These are phyloP conservation scores for Rhexocercosporidium sp. DNA, from an alignment of 2,329 filamentous ascomycete genomes.

Conservation along the genomic window DNA sequence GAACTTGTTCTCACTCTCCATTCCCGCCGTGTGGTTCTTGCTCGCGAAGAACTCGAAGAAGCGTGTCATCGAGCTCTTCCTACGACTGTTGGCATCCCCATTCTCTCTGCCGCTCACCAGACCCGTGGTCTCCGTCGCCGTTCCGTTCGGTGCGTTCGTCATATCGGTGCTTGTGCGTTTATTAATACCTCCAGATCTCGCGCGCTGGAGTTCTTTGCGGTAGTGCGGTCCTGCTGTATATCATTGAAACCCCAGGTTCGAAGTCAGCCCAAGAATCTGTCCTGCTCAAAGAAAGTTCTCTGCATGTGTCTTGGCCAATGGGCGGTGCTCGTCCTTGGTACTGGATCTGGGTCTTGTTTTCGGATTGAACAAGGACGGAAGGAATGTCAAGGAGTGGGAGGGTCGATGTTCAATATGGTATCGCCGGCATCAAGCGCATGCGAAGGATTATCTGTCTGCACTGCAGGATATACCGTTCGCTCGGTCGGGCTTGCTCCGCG, in stretches of 20 bases:
- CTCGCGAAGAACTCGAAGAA: conserved; percentile 37
- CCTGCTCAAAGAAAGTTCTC: conserved; percentile 24
- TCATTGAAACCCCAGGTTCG: conserved; percentile 23
- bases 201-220: conserved; percentile 33
- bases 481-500: not conserved
- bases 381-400: not conserved
- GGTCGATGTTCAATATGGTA: conserved; percentile 12
- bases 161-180: conserved; percentile 17
- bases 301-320: conserved; percentile 27
- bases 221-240: conserved; percentile 31
- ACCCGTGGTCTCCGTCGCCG: conserved; percentile 34
- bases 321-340: conserved; percentile 23
- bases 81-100: conserved; percentile 20
- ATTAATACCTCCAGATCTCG: conserved; percentile 19
- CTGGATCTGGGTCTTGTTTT: not conserved
- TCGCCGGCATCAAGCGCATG: conserved; percentile 23
- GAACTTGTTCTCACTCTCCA: conserved; percentile 38
- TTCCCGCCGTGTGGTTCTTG: conserved; percentile 37
- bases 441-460: conserved; percentile 16
- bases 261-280: conserved; percentile 29
- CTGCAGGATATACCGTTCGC: not conserved
- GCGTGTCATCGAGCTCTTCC: conserved; percentile 21
- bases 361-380: conserved; percentile 11
- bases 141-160: conserved; percentile 30
- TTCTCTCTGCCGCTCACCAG: conserved; percentile 34